These are phyloP conservation scores for Exidia glandulosa DNA, from an alignment of 768 basidiomycete genomes.

Conservation along the genomic window DNA sequence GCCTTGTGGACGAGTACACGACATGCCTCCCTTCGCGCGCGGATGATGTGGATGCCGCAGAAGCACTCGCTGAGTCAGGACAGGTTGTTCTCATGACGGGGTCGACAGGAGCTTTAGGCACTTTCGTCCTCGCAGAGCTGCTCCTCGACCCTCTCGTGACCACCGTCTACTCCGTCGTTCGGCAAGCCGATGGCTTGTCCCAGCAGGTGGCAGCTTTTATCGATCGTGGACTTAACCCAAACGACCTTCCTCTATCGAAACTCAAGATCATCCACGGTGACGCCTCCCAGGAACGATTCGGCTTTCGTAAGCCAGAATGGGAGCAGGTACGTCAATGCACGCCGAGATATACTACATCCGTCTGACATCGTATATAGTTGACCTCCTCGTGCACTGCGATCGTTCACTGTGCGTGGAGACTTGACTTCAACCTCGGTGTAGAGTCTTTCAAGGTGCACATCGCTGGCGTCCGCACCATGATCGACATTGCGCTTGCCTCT, in stretches of 20 bases:
- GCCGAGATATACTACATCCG: neutral
- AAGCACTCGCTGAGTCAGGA: neutral
- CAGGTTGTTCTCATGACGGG: neutral
- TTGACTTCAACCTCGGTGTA: neutral
- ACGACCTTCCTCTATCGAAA: neutral
- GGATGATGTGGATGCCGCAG: too few relatives aligned
- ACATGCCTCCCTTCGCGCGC: neutral
- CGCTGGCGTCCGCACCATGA: neutral
- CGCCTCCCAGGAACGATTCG: neutral
- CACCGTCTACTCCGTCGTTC: neutral
- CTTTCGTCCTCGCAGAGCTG: neutral
- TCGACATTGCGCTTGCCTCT: neutral
- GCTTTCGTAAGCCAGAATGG: neutral
- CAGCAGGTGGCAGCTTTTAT: neutral
- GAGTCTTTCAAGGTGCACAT: neutral
- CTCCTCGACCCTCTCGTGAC: neutral
- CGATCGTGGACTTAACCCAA: neutral
- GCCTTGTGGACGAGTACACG: neutral
- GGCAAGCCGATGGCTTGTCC: neutral
- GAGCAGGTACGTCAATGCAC: neutral
- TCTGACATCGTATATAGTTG: neutral
- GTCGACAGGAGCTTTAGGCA: neutral
- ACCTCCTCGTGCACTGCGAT: neutral
- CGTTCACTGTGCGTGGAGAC: neutral
- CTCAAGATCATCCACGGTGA: neutral